Conservation (phyloP, 495 filamentous ascomycete species). For the Trichoderma orchidacearum region DNA sequence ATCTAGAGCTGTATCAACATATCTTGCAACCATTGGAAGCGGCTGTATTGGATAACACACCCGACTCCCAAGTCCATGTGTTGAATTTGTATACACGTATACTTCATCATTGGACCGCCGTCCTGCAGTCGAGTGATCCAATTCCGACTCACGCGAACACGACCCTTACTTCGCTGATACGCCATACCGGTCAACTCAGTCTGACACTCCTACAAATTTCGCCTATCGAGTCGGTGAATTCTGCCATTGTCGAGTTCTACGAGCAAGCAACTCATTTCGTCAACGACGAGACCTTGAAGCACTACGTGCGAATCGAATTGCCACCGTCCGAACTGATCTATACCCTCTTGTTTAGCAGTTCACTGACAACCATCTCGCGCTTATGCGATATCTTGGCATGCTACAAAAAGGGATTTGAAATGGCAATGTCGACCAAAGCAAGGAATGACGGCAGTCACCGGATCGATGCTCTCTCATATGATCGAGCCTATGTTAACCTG, state of each 20-base stretch:
- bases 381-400: conserved; percentile 51
- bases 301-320: conserved; percentile 45
- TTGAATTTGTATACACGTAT: conserved; percentile 60
- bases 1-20: conserved; percentile 32
- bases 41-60: conserved; percentile 36
- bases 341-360: conserved; percentile 49
- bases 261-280: conserved; percentile 41
- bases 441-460: not conserved
- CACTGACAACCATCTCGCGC: conserved; percentile 50
- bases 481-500: conserved; percentile 41
- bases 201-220: conserved; percentile 44
- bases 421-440: conserved; percentile 27
- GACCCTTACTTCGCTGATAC: conserved; percentile 32
- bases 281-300: conserved; percentile 34
- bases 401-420: conserved; percentile 68
- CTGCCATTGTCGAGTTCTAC: conserved; percentile 58
- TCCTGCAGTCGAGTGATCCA: conserved; percentile 16
- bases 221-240: conserved; percentile 20
- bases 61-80: conserved; percentile 37
- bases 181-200: conserved; percentile 47
- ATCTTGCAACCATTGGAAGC: conserved; percentile 46
- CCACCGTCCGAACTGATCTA: conserved; percentile 60
- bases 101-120: conserved; percentile 52
- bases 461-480: conserved; percentile 18
- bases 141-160: conserved; percentile 10